Base-by-base conservation (phyloP, 768 basidiomycete species). In the Podaxis rugospora region DNA sequence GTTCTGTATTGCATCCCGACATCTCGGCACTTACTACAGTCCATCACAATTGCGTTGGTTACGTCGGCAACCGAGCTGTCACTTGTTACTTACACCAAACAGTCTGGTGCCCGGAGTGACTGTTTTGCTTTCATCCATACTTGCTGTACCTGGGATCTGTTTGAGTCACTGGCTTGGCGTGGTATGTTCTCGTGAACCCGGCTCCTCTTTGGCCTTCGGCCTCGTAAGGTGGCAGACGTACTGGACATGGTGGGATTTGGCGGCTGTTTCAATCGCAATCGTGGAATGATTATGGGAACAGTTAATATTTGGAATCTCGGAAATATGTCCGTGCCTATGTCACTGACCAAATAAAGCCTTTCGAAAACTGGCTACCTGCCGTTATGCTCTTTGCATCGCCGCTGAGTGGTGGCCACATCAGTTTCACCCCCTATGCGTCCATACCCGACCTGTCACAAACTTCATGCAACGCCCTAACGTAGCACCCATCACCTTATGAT, bases 1-100 rank as follows among this genome's bases (percentile, higher is more conserved):
- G 40, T 16, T 46, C 55, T n/a, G n/a, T 18, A 35, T 46, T 32
- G 32, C 32, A 32, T 32, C 32, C 7, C 32, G 0, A 16, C n/a
- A n/a, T 44, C 18, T 44, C 42, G 11, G 16, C 16, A 40, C 39
- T 13, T 18, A 44, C 42, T 1, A 16, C 4, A 32, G 42, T 44
- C 42, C 42, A 44, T 44, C 42, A 44, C 16, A 16, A n/a, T n/a
- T 1, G 42, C 6, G 42, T 44, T 44, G 42, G 55, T 57, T 49
- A 46, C 55, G 47, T 44, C n/a, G 28, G 55, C 55, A 57, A 57
- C 55, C 55, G 44, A 36, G 2, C 55, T 57, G 55, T 47, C 55
- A 32, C 44, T 18, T 46, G 16, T 3, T 44, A 44, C 2, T 44
- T 1, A 9, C 7, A n/a, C n/a, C 18, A 44, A 6, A 44, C n/a